phyloP scores from a whole-genome alignment of 2,329 filamentous ascomycete species.

The Colletotrichum tropicicola region DNA sequence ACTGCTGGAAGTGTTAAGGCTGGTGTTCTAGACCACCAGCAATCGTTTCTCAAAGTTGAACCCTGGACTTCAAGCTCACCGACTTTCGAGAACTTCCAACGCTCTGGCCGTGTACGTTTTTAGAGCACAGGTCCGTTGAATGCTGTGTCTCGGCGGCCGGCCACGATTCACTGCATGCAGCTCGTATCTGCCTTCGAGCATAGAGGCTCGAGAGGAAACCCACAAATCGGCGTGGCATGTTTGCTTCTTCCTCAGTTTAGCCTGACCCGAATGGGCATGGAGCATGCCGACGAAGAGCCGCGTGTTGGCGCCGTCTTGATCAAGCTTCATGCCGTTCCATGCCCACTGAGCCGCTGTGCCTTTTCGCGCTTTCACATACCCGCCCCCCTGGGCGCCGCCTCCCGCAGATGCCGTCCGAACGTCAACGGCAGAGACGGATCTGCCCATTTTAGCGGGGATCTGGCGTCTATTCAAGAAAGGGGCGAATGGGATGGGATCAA shows the following conservation, averaged over 20 bases:
- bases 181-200: constrained; percentile 10
- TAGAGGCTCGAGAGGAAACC: not conserved
- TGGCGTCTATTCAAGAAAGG: not conserved
- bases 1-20: too few relatives aligned
- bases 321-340: not conserved
- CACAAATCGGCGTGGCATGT: not conserved
- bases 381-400: not conserved
- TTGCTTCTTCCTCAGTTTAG: not conserved
- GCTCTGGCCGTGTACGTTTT: not conserved
- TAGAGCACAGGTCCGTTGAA: not conserved
- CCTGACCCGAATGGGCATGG: not conserved
- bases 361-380: too few relatives aligned
- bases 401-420: not conserved
- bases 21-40: too few relatives aligned
- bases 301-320: not conserved
- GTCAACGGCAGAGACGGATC: not conserved
- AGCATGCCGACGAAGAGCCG: not conserved
- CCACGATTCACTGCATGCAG: constrained; percentile 2
- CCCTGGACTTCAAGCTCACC: not conserved
- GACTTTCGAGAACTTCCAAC: not conserved
- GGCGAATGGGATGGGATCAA: not conserved
- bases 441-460: not conserved
- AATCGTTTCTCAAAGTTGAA: not conserved
- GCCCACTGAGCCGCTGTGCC: too few relatives aligned
- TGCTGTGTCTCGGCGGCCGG: not conserved